Evolutionary conservation across 2,329 filamentous ascomycete genomes (phyloP), one percentile per base, ranked within the genome.

Genomic region (Fusarium nurragi): DNA sequence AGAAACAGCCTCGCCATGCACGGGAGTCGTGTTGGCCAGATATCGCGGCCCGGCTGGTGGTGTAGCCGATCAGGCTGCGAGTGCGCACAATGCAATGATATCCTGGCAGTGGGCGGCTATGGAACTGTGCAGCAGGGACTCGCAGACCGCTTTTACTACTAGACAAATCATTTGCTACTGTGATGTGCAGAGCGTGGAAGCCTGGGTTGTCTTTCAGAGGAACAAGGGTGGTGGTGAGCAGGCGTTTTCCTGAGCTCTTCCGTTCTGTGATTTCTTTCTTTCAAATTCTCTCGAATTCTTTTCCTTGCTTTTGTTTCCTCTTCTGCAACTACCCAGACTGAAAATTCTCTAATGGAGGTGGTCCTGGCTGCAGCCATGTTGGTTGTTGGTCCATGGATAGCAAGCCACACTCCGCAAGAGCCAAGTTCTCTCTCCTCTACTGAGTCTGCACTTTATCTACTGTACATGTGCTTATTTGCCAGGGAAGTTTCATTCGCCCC

Each of bases 371-470:
- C 32, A 34, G 16, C 32, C 12, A 30, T 30, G 26, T 14, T 30
- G 26, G 13, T 14, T 34, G 16, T 34, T 34, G 32, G 16, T 34
- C 4, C 16, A 18, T 30, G 26, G 26, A 30, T n/a, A 16, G n/a
- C 16, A 34, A 34, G 32, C 16, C 32, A 18, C n/a, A 34, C n/a
- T 16, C 32, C 23, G 23, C 26, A 28, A 12, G 6, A 12, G 13
- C 26, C n/a, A 34, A 22, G 44, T 53, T 53, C 30, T 25, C 38
- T 53, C 48, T 56, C 53, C n/a, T 32, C 53, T 44, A 39, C 8
- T 6, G 13, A 30, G 26, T 30, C 26, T 30, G 13, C 26, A 30
- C 8, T 18, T 5, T n/a, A 10, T 34, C 16, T 34, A 34, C 16
- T n/a, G 16, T 9, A 5, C 9, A 34, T 34, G 32, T n/a, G n/a